Percentiles rank a stretch among this genome's conserved stretches.
Conservation (phyloP, 1,139 yeast species). For the Nakaseomyces kungkrabaensis region DNA sequence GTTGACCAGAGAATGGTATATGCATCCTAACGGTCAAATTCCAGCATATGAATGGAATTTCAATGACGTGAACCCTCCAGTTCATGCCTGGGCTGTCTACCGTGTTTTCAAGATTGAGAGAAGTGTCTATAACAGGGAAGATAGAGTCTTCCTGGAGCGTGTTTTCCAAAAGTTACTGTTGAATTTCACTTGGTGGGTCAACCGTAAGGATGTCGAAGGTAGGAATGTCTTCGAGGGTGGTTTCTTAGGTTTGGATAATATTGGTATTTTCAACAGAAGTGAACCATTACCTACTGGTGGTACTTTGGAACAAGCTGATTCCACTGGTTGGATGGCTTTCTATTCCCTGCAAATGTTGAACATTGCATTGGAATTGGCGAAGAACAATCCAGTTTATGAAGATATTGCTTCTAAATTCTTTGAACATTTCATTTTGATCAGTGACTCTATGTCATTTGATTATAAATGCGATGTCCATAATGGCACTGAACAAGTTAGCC, state of each 20-base stretch:
- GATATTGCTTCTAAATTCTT: constrained; percentile 92
- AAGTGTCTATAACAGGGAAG: constrained; percentile 75
- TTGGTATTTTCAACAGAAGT: constrained; percentile 87
- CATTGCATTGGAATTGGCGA: constrained; percentile 84
- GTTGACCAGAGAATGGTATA: constrained; percentile 91
- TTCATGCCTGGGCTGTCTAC: constrained; percentile 94
- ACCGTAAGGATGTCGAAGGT: constrained; percentile 81
- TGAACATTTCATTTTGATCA: constrained; percentile 85
- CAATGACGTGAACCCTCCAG: constrained; percentile 93
- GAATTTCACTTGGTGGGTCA: constrained; percentile 98
- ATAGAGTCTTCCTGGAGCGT: constrained; percentile 75
- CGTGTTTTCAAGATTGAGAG: constrained; percentile 85
- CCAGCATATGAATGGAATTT: constrained; percentile 99
- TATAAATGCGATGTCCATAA: constrained; percentile 26
- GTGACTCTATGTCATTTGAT: constrained; percentile 83
- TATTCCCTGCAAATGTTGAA: constrained; percentile 86
- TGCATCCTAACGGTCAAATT: constrained; percentile 98
- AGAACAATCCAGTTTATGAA: constrained; percentile 79
- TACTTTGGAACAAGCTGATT: constrained; percentile 84
- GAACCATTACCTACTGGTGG: constrained; percentile 96
- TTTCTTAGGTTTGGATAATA: constrained; percentile 85
- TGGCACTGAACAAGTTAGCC: constrained; percentile 38
- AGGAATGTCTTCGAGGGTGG: constrained; percentile 94
- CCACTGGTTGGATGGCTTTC: constrained; percentile 99
- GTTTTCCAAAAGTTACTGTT: constrained; percentile 84